Conservation (phyloP, 2,329 filamentous ascomycete species). For the Xylaria hypoxylon region DNA sequence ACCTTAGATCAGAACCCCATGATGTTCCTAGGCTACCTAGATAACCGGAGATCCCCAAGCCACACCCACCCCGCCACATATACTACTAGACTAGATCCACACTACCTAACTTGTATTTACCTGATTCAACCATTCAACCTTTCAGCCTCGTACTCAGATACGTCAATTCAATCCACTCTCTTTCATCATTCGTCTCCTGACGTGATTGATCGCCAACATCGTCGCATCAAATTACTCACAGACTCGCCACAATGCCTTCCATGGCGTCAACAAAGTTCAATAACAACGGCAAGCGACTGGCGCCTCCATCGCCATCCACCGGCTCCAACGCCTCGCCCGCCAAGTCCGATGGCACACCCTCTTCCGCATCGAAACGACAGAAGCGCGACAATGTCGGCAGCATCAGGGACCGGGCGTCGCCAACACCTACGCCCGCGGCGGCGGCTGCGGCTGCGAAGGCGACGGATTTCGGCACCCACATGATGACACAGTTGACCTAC, state of each 20-base stretch:
- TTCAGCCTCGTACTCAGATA: constrained; percentile 25
- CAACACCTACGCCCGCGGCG: constrained; percentile 49
- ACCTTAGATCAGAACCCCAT: too few relatives aligned
- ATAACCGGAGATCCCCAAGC: neutral
- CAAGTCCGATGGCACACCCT: constrained; percentile 46
- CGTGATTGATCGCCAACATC: neutral
- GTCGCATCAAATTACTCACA: neutral
- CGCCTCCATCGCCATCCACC: constrained; percentile 71
- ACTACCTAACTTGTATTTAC: too few relatives aligned
- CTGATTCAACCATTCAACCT: too few relatives aligned
- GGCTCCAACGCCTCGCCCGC: constrained; percentile 67
- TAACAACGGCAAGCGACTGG: constrained; percentile 61
- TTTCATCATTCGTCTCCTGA: constrained; percentile 33
- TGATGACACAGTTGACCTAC: constrained; percentile 89
- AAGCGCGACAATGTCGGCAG: constrained; percentile 61
- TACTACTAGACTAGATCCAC: neutral
- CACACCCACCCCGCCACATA: constrained; percentile 22
- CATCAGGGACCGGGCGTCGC: constrained; percentile 42
- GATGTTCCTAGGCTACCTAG: too few relatives aligned
- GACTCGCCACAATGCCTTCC: constrained; percentile 69
- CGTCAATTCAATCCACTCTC: constrained; percentile 32
- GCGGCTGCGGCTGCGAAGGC: constrained; percentile 62
- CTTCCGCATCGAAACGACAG: constrained; percentile 62
- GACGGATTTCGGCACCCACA: constrained; percentile 80
- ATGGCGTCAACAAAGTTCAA: constrained; percentile 72